phyloP scores from a whole-genome alignment of 2,329 filamentous ascomycete genomes.

The Paecilomyces dactylethromorphus region DNA sequence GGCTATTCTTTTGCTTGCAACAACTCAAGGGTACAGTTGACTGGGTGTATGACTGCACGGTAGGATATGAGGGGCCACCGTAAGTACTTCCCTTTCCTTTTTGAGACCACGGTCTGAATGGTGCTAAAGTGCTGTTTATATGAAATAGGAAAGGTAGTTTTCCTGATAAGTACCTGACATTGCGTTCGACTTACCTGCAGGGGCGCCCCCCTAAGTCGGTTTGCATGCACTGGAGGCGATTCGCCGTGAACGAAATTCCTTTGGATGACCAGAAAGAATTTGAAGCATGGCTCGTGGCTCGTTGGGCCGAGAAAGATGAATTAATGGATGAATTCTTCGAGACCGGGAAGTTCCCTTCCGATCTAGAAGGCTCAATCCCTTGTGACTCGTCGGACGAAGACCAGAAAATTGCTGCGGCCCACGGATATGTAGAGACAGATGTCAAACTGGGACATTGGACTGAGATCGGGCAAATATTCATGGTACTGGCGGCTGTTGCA shows the following conservation, averaged over 20 bases:
- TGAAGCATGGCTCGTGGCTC: slow-evolving; percentile 73
- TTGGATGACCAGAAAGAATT: slow-evolving; percentile 68
- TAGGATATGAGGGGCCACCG: slow-evolving; percentile 91
- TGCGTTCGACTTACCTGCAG: slow-evolving; percentile 81
- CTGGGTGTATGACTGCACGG: slow-evolving; percentile 70
- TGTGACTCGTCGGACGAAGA: slow-evolving; percentile 26
- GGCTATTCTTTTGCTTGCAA: slow-evolving; percentile 55
- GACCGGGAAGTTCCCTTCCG: slow-evolving; percentile 73
- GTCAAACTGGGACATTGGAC: slow-evolving; percentile 37
- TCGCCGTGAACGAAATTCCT: slow-evolving; percentile 72
- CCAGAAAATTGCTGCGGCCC: slow-evolving; percentile 24
- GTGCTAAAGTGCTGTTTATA: not conserved
- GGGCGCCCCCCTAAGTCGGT: slow-evolving; percentile 88
- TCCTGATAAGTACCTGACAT: slow-evolving; percentile 84
- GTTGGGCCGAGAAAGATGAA: slow-evolving; percentile 89
- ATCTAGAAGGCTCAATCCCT: slow-evolving; percentile 48
- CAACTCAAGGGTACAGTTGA: slow-evolving; percentile 54
- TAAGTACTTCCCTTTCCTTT: slow-evolving; percentile 45
- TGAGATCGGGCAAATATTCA: slow-evolving; percentile 39
- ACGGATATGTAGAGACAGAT: slow-evolving; percentile 38
- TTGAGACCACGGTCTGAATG: not conserved
- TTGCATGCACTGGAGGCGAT: slow-evolving; percentile 93
- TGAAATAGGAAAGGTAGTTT: slow-evolving; percentile 62
- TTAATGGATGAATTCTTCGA: slow-evolving; percentile 75
- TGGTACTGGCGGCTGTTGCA: slow-evolving; percentile 28